A percentile compares a stretch with the other conserved stretches of the same genome.
Conservation (phyloP, 2,329 filamentous ascomycete genomes). For the Neofusicoccum sp. region DNA sequence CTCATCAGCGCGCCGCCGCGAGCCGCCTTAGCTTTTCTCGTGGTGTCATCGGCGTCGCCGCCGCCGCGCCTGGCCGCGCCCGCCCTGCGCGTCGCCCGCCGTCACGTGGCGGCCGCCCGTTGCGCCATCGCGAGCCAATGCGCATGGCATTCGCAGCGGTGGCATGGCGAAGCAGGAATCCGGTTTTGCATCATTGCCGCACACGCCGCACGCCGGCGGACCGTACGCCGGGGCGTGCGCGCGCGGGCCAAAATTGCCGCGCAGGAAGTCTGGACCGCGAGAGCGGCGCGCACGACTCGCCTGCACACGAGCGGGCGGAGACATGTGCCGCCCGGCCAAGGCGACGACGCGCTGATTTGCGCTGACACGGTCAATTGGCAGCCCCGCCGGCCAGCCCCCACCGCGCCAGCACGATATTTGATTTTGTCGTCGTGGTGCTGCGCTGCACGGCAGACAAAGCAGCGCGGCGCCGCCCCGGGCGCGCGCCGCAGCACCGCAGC, state of each 20-base stretch:
- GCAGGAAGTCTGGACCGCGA: not conserved
- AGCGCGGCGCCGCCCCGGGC: not conserved
- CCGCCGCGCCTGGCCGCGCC: not conserved
- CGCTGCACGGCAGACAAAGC: not conserved
- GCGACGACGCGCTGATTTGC: constrained; percentile 9
- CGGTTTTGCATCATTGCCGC: not conserved
- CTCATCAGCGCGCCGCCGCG: not conserved
- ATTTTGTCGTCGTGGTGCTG: not conserved
- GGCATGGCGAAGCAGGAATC: constrained; percentile 6
- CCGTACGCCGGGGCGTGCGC: constrained; percentile 1
- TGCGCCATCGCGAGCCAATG: too few relatives aligned
- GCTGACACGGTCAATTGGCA: not conserved
- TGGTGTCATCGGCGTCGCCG: not conserved
- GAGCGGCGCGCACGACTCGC: not conserved
- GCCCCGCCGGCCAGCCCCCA: not conserved
- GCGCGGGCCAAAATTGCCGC: constrained; percentile 7
- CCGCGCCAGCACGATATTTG: not conserved
- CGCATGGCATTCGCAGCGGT: constrained; percentile 10
- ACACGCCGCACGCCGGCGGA: not conserved
- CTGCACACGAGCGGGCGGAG: not conserved
- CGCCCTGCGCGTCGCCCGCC: not conserved
- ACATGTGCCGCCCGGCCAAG: not conserved
- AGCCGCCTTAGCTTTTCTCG: not conserved
- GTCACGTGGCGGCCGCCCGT: too few relatives aligned
- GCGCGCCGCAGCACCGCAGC: not conserved